These are phyloP conservation scores for Aspergillus oerlinghausenensis DNA, from an alignment of 2,329 filamentous ascomycete genomes.

Conservation along the genomic window DNA sequence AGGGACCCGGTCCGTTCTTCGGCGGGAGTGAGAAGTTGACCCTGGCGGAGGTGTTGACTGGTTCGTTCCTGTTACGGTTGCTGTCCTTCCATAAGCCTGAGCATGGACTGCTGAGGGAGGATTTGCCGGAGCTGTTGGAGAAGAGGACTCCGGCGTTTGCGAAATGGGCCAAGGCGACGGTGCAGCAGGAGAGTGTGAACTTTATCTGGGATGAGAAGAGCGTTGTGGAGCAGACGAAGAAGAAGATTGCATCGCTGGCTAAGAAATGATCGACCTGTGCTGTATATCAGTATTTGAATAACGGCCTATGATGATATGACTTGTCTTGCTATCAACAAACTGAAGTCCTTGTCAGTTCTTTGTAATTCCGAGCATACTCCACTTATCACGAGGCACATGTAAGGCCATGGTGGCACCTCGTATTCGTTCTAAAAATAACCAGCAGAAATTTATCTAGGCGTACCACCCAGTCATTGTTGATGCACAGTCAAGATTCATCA, in stretches of 20 bases:
- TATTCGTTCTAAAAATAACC: background rate
- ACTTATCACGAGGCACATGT: too few relatives aligned
- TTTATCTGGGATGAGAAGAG: conserved; percentile 56
- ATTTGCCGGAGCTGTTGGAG: conserved; percentile 45
- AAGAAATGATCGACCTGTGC: background rate
- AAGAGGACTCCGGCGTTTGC: conserved; percentile 61
- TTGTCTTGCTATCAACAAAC: too few relatives aligned
- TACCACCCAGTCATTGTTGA: too few relatives aligned
- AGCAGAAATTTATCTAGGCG: too few relatives aligned
- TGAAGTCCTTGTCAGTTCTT: too few relatives aligned
- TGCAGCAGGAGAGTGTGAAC: conserved; percentile 61
- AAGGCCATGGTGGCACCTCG: background rate
- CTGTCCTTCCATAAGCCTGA: conserved; percentile 52
- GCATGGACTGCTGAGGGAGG: conserved; percentile 46
- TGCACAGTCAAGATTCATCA: background rate
- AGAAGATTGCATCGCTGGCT: conserved; percentile 32
- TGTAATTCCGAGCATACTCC: too few relatives aligned
- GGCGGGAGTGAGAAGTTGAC: conserved; percentile 62
- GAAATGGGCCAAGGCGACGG: conserved; percentile 61
- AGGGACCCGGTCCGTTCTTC: conserved; percentile 53
- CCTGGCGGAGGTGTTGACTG: conserved; percentile 58
- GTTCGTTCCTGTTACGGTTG: conserved; percentile 61
- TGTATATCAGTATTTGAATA: background rate
- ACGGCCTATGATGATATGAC: background rate
- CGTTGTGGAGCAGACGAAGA: conserved; percentile 41